Evolutionary conservation across 2,329 filamentous ascomycete species (phyloP), one percentile per base, ranked within the genome.

Genomic region (Bisporella sp.): DNA sequence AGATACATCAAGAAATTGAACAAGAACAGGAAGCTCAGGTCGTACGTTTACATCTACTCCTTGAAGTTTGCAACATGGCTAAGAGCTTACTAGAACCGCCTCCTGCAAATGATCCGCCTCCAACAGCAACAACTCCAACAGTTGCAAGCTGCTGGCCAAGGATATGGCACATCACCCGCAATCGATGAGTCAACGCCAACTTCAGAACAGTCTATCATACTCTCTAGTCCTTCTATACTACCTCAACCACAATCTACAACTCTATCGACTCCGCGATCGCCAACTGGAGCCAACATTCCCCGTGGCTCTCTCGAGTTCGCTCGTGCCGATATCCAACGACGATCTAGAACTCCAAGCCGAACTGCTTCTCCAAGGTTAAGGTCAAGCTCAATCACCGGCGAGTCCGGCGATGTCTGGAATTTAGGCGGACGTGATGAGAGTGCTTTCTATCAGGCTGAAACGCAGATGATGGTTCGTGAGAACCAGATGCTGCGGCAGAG

Each of bases 371-470:
- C 85, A 59, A 66, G 75, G 64, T 60, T 85, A 62, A 67, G 78
- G 60, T 69, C 79, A 44, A 73, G 77, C 35, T 82, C 79, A 3
- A 79, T 82, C 57, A 77, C 77, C 50, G 76, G 69, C 13, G 81
- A 84, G 49, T 75, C 72, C 47, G 77, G 75, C 33, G 83, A 89
- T 47, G 59, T 64, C 31, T 81, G 76, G 70, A 68, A 77, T 45
- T 73, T 85, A 1, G 78, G 77, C n/a, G 78, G 78, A 6, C 74
- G 86, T 13, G 87, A 90, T 60, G 87, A 91, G 64, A 83, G 78
- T 56, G 83, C 84, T 1, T 90, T 89, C 65, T 91, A 91, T 61
- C 86, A 90, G 65, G 87, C 87, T 4, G 87, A 92, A 69, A 89
- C 86, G 1, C 85, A 89, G 68, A 89, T 81, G 69, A 68, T 92